A percentile compares a stretch with the other conserved stretches of the same genome.
These are phyloP conservation scores for Rhinocladiella similis DNA, from an alignment of 2,329 filamentous ascomycete species.

Conservation along the genomic window DNA sequence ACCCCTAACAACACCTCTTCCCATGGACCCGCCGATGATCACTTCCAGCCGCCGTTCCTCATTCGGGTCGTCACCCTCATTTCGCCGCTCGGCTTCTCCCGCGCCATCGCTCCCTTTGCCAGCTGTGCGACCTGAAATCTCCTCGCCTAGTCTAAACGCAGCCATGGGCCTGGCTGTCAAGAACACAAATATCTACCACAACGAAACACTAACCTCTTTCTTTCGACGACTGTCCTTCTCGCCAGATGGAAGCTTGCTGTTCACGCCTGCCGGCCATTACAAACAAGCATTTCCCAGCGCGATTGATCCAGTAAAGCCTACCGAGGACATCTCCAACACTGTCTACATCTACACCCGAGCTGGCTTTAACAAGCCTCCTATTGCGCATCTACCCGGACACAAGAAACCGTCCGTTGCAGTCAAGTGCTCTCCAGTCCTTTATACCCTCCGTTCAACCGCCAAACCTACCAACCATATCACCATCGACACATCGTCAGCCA, in stretches of 20 bases:
- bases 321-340: slow-evolving; percentile 89
- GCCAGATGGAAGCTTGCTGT: slow-evolving; percentile 87
- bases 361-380: slow-evolving; percentile 93
- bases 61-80: slow-evolving; percentile 74
- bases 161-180: slow-evolving; percentile 64
- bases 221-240: slow-evolving; percentile 93
- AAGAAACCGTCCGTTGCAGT: slow-evolving; percentile 98
- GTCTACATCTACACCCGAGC: slow-evolving; percentile 98
- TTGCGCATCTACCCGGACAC: slow-evolving; percentile 91
- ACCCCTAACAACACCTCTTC: slow-evolving; percentile 81
- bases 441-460: slow-evolving; percentile 70
- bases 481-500: slow-evolving; percentile 82
- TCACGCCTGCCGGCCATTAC: slow-evolving; percentile 94
- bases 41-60: slow-evolving; percentile 94
- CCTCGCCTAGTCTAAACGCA: slow-evolving; percentile 68
- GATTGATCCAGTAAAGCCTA: slow-evolving; percentile 67
- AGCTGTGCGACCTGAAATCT: slow-evolving; percentile 91
- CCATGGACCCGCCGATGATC: slow-evolving; percentile 87
- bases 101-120: slow-evolving; percentile 88
- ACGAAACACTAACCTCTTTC: slow-evolving; percentile 95
- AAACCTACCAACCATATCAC: slow-evolving; percentile 83
- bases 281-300: slow-evolving; percentile 72
- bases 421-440: slow-evolving; percentile 87
- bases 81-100: slow-evolving; percentile 84
- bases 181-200: slow-evolving; percentile 90